phyloP scores from a whole-genome alignment of 2,329 filamentous ascomycete species.

The Alternaria sp. region DNA sequence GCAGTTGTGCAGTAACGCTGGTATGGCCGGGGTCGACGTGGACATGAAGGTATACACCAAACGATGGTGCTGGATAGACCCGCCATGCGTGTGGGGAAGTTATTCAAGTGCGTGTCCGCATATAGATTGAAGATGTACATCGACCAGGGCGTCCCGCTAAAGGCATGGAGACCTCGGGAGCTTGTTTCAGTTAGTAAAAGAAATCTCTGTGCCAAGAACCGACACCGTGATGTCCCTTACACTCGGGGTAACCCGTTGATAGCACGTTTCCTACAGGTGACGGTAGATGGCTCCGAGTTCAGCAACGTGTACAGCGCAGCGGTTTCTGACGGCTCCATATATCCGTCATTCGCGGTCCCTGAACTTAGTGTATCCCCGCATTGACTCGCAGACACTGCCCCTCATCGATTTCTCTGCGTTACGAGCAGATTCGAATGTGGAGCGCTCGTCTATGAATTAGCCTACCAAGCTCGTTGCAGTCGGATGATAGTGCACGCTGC shows the following conservation, averaged over 20 bases:
- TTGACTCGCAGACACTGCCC: slow-evolving; percentile 11
- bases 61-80: not conserved
- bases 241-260: not conserved
- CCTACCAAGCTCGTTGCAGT: slow-evolving; percentile 14
- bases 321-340: slow-evolving; percentile 12
- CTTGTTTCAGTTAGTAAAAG: slow-evolving; percentile 31
- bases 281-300: slow-evolving; percentile 10
- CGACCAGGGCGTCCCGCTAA: slow-evolving; percentile 14
- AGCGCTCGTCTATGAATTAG: slow-evolving; percentile 17
- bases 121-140: not conserved
- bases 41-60: slow-evolving; percentile 1
- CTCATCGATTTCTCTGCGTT: slow-evolving; percentile 22
- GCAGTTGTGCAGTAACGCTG: not conserved
- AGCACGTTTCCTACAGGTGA: slow-evolving; percentile 12
- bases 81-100: slow-evolving; percentile 7
- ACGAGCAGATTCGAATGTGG: slow-evolving; percentile 28
- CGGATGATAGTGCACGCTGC: slow-evolving; percentile 17
- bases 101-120: slow-evolving; percentile 1
- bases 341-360: slow-evolving; percentile 12
- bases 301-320: slow-evolving; percentile 1
- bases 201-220: slow-evolving; percentile 26
- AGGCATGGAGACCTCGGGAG: slow-evolving; percentile 13
- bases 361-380: slow-evolving; percentile 23
- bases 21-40: not conserved
- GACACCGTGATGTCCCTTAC: slow-evolving; percentile 16